Evolutionary conservation across 306 rosid genomes (phyloP), one percentile per base, ranked within the genome.

Genomic region (Lablab purpureus): DNA sequence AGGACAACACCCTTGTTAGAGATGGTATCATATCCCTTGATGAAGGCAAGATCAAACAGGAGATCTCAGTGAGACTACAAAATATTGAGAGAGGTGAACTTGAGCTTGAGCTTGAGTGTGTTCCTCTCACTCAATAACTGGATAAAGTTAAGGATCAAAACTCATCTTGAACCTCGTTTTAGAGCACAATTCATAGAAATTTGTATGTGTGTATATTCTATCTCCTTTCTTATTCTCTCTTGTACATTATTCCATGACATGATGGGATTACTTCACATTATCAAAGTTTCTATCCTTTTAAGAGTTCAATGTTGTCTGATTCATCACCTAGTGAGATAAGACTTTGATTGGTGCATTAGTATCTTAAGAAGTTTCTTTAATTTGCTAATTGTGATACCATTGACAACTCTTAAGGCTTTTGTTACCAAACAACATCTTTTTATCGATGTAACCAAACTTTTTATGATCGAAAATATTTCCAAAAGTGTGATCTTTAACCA

Each of bases 81-180:
- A 89, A 92, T 10, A 95, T 95, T 13, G 99, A 95, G 85, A 90
- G 94, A 71, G 99, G 99, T 5, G 89, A 85, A 55, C 81, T 95
- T 14, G 96, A 92, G 77, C 85, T 92, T 79, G 91, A 90, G 76
- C 94, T 95, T 58, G 97, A 91, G 80, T 95, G 99, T 80, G 88
- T 95, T 81, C 95, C 99, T 88, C 97, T 94, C 14, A 89, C 90
- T 77, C 99, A 94, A 50, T 94, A 94, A 45, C 51, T 6, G 51
- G 14, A 50, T n/a, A 15, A 58, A 70, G 73, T 65, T 75, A 79
- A 71, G 52, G 73, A 23, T 40, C 66, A 51, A 8, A 41, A 25
- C 51, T 64, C 2, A 27, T 3, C 12, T 62, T 12, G 71, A 43
- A 32, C 37, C 66, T 2, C 21, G n/a, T 75, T 69, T 66, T 86